Base-by-base conservation (phyloP, 78 protist genomes). In the Planoprotostelium fungivorum region DNA sequence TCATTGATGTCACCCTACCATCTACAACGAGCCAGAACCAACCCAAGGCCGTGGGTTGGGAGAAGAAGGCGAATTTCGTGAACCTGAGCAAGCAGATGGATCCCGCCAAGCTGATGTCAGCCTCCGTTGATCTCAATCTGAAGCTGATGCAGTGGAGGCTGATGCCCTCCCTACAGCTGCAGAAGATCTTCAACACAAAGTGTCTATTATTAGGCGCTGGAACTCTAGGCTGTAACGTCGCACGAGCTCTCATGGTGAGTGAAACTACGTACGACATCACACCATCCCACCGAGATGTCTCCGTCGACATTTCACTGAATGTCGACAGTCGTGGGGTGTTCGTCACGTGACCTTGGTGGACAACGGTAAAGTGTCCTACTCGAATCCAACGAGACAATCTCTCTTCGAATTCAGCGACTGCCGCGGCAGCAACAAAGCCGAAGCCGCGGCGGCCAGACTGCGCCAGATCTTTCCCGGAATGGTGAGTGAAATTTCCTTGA, bases 171-270 rank as follows among this genome's bases (percentile, higher is more conserved):
- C 88, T 99, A n/a, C 93, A 98, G 23, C 91, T 97, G 63, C 99
- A 97, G 34, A 0, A 1, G 28, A n/a, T 99, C 28, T 36, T 88
- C 25, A 29, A n/a, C 28, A 35, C 91, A 31, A 94, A 90, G 36
- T 98, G 98, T 86, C 92, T 99, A n/a, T 88, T 99, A 25, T 87
- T 99, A 36, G 99, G 99, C 34, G 87, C 99, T 0, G 99, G 99
- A 84, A 99, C 99, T 0, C 96, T 99, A n/a, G 99, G 99, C 84
- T 99, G 99, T 89, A 95, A 96, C 84, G 99, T 99, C 28, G 99
- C 99, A 0, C 89, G 99, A 1, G 38, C 94, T 35, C 95, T 98
- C 34, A 85, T 98, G 92, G 96, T 84, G 35, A 29, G 36, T n/a
- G 84, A 36, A 29, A 28, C 37, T 83, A 38, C 51, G 37, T 29